phyloP scores from a whole-genome alignment of 2,329 filamentous ascomycete genomes.

The Pseudonectria foliicola region DNA sequence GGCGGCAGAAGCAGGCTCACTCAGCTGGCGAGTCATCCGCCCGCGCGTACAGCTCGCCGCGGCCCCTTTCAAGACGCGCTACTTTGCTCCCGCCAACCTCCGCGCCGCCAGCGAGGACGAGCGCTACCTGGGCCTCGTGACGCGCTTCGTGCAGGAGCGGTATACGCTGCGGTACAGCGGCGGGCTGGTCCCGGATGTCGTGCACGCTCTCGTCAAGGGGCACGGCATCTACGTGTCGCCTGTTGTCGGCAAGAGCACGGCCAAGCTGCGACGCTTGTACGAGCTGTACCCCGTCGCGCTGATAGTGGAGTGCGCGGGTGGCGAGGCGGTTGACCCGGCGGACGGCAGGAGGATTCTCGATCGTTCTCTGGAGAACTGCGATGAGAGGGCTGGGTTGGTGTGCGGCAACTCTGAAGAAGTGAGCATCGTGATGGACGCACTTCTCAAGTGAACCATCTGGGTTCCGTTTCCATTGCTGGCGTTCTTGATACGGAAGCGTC shows the following conservation, averaged over 20 bases:
- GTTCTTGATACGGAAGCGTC: too few relatives aligned
- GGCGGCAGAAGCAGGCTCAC: too few relatives aligned
- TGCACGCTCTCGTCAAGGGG: constrained; percentile 52
- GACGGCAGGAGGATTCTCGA: constrained; percentile 36
- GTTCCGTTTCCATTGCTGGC: too few relatives aligned
- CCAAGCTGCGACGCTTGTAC: constrained; percentile 53
- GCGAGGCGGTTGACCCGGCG: constrained; percentile 44
- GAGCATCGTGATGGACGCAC: constrained; percentile 23
- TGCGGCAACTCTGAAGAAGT: constrained; percentile 47
- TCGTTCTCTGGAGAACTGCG: constrained; percentile 30
- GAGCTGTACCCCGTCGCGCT: constrained; percentile 55
- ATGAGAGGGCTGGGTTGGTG: constrained; percentile 43
- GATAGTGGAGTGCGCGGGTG: constrained; percentile 53
- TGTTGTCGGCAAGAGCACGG: constrained; percentile 41
- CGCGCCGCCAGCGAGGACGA: constrained; percentile 46
- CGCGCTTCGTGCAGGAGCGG: constrained; percentile 40
- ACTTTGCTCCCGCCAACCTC: constrained; percentile 57
- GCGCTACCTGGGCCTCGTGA: constrained; percentile 42
- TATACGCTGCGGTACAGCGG: constrained; percentile 57
- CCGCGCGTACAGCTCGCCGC: constrained; percentile 30
- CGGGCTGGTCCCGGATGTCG: constrained; percentile 54
- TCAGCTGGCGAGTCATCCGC: constrained; percentile 37
- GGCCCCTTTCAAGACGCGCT: constrained; percentile 40
- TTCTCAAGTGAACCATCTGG: too few relatives aligned
- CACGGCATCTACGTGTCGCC: constrained; percentile 56